Evolutionary conservation across 2,329 filamentous ascomycete genomes (phyloP).

Genomic region (Pseudogymnoascus sp.): DNA sequence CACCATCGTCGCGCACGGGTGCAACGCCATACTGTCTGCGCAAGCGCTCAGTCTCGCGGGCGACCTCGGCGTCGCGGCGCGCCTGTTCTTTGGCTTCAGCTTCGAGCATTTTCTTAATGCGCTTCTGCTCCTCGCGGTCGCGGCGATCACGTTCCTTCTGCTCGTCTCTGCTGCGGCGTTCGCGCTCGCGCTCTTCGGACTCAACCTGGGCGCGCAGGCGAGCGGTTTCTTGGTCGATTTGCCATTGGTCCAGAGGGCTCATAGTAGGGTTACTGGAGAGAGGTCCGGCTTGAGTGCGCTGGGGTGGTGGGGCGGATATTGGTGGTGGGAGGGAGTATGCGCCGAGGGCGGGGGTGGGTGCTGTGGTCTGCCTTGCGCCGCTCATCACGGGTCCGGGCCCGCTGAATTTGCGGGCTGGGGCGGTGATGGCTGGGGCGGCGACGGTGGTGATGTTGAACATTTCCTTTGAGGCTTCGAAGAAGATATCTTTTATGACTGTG

Average conservation of each 20-base stretch:
- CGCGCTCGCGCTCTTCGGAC: slow-evolving; percentile 37
- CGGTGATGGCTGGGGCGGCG: slow-evolving; percentile 28
- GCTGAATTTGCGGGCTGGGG: slow-evolving; percentile 23
- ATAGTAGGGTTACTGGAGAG: slow-evolving; percentile 27
- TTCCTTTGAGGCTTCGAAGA: slow-evolving; percentile 57
- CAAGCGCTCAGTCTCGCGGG: slow-evolving; percentile 77
- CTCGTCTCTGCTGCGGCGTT: slow-evolving; percentile 48
- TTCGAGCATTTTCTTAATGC: slow-evolving; percentile 58
- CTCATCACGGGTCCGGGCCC: slow-evolving; percentile 21
- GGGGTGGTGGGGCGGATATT: slow-evolving; percentile 15
- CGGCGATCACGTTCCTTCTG: slow-evolving; percentile 46
- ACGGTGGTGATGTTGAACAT: slow-evolving; percentile 64
- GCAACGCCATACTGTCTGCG: slow-evolving; percentile 53
- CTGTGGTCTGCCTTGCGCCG: slow-evolving; percentile 17
- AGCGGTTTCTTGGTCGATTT: slow-evolving; percentile 69
- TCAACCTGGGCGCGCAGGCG: slow-evolving; percentile 52
- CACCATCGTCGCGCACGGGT: slow-evolving; percentile 2
- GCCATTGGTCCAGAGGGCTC: slow-evolving; percentile 25
- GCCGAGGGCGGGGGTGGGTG: slow-evolving; percentile 9
- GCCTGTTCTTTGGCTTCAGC: slow-evolving; percentile 55
- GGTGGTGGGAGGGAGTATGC: slow-evolving; percentile 19
- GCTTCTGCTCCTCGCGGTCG: slow-evolving; percentile 48
- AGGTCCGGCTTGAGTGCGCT: slow-evolving; percentile 15
- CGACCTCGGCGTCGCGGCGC: slow-evolving; percentile 50
- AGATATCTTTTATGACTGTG: slow-evolving; percentile 58